A percentile compares a stretch with the other conserved stretches of the same genome.
Conservation (phyloP, 345 rosid genomes). For the Populus pruinosa region DNA sequence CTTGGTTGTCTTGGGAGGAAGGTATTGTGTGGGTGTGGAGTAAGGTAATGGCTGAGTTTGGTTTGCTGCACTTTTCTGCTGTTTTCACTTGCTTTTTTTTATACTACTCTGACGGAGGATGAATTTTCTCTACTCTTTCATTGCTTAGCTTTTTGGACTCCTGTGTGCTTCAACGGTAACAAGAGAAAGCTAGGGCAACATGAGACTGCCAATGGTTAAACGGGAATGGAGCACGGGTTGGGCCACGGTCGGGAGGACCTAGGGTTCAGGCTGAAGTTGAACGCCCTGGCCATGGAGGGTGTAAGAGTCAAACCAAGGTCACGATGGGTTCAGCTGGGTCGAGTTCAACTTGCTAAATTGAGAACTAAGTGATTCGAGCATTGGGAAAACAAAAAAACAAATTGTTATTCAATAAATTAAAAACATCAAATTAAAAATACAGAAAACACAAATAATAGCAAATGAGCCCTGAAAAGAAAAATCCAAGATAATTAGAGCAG, state of each 20-base stretch:
- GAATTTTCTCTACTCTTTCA: neutral
- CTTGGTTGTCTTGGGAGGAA: conserved; percentile 66
- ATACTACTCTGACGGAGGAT: neutral
- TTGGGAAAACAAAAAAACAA: too few species aligned
- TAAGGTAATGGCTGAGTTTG: neutral
- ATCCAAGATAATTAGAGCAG: neutral
- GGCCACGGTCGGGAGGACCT: neutral
- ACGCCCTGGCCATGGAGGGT: too few species aligned
- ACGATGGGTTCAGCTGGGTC: too few species aligned
- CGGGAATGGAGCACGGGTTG: neutral
- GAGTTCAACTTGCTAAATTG: too few species aligned
- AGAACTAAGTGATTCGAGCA: neutral
- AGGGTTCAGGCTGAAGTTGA: too few species aligned
- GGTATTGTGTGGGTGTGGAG: conserved; percentile 25
- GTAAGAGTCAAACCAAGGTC: too few species aligned
- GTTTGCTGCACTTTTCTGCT: conserved; percentile 10
- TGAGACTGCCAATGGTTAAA: neutral
- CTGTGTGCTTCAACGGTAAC: conserved; percentile 44
- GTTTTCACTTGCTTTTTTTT: neutral
- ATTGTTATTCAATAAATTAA: neutral
- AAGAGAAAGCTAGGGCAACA: conserved; percentile 7
- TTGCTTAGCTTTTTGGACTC: neutral
- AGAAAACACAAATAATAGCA: neutral
- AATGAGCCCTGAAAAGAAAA: neutral
- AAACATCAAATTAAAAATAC: neutral